phyloP scores from a whole-genome alignment of 352 stramenopile species.

The Phytophthora fragariaefolia region DNA sequence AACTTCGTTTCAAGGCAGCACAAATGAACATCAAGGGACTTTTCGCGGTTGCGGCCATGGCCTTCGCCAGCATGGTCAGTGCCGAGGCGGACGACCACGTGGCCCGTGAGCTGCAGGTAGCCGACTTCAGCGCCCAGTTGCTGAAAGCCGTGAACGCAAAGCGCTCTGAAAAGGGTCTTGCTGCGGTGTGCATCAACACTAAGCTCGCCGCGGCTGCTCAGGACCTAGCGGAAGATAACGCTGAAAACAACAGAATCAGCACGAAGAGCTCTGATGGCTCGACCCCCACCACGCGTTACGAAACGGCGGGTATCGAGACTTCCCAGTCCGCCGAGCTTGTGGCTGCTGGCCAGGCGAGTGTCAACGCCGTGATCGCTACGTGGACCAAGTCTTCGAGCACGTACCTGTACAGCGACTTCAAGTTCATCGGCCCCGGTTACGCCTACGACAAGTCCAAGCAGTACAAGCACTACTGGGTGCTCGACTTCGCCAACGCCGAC shows the following conservation, averaged over 20 bases:
- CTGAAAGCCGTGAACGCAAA: constrained; percentile 43
- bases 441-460: constrained; percentile 27
- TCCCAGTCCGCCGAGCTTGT: constrained; percentile 42
- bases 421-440: constrained; percentile 39
- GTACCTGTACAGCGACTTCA: constrained; percentile 39
- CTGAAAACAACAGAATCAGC: constrained; percentile 31
- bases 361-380: constrained; percentile 37
- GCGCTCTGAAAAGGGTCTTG: constrained; percentile 41
- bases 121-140: constrained; percentile 49
- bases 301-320: constrained; percentile 28
- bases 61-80: constrained; percentile 27
- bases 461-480: constrained; percentile 44
- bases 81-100: constrained; percentile 23
- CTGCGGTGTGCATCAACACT: constrained; percentile 46
- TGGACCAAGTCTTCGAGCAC: constrained; percentile 51
- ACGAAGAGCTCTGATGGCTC: constrained; percentile 44
- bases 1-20: constrained; percentile 3
- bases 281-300: constrained; percentile 35
- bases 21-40: constrained; percentile 43
- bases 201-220: constrained; percentile 36
- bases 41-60: constrained; percentile 26
- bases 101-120: constrained; percentile 34
- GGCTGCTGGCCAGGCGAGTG: constrained; percentile 41
- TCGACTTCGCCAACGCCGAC: constrained; percentile 33
- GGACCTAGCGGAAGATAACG: constrained; percentile 34